These are phyloP conservation scores for Lipomyces lipofer DNA, from an alignment of 805 yeast genomes.

Conservation along the genomic window DNA sequence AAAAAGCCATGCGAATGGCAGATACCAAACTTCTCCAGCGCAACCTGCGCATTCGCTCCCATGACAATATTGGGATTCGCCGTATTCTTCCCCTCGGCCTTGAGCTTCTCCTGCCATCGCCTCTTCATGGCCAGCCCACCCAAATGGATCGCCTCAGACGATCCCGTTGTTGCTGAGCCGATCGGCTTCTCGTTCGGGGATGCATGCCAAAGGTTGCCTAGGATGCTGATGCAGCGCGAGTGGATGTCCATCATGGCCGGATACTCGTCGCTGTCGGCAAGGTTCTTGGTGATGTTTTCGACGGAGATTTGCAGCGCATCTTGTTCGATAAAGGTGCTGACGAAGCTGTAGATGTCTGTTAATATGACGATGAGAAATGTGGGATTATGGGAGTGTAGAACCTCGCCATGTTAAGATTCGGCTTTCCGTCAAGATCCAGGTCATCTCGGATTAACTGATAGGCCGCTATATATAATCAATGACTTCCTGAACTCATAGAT, in stretches of 20 bases:
- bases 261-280: constrained; percentile 92
- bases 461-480: constrained; percentile 41
- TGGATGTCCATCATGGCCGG: constrained; percentile 81
- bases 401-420: constrained; percentile 76
- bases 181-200: constrained; percentile 53
- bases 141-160: constrained; percentile 89
- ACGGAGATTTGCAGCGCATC: constrained; percentile 53
- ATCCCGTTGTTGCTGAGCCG: constrained; percentile 93
- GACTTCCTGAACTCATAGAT: not conserved
- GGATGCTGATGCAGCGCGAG: constrained; percentile 75
- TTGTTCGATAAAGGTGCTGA: constrained; percentile 68
- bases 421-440: constrained; percentile 78
- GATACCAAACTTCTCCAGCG: constrained; percentile 80
- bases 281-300: constrained; percentile 79
- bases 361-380: too few relatives aligned
- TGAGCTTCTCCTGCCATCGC: constrained; percentile 73
- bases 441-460: constrained; percentile 70
- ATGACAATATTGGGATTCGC: constrained; percentile 79
- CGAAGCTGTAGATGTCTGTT: too few relatives aligned
- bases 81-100: constrained; percentile 57
- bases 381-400: too few relatives aligned
- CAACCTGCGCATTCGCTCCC: constrained; percentile 94
- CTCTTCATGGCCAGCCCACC: constrained; percentile 94
- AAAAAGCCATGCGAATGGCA: not conserved
- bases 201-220: constrained; percentile 81